Evolutionary conservation across 116 monocot species (phyloP).

Genomic region (Phalaenopsis hybrid): DNA sequence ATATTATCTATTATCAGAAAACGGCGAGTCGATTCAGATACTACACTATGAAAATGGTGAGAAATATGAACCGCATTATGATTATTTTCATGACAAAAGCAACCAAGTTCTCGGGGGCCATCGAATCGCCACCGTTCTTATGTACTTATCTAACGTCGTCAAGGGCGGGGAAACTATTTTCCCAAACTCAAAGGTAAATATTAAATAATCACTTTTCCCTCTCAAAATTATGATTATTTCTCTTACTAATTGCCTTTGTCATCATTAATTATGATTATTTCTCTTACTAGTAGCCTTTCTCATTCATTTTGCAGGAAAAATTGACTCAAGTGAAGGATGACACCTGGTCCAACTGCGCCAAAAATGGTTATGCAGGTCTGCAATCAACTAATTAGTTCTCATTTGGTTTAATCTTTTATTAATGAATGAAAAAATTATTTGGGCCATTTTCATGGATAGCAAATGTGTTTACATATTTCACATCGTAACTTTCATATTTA

Average conservation of each 20-base stretch:
- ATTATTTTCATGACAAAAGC: slow-evolving; percentile 48
- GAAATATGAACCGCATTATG: slow-evolving; percentile 55
- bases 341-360: slow-evolving; percentile 78
- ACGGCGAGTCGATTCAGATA: slow-evolving; percentile 55
- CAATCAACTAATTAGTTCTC: too few species aligned
- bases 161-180: slow-evolving; percentile 83
- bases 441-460: too few species aligned
- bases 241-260: background rate
- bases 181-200: slow-evolving; percentile 67
- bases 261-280: background rate
- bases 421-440: too few species aligned
- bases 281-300: background rate
- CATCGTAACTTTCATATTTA: too few species aligned
- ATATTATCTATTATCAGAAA: slow-evolving; percentile 29
- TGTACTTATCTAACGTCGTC: slow-evolving; percentile 43
- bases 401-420: too few species aligned
- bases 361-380: slow-evolving; percentile 70
- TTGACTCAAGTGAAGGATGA: slow-evolving; percentile 61
- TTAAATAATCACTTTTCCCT: background rate
- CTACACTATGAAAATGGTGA: slow-evolving; percentile 47
- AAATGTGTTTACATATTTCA: too few species aligned
- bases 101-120: slow-evolving; percentile 50
- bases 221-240: background rate
- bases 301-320: slow-evolving; percentile 34
- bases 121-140: slow-evolving; percentile 43